Percentiles rank a stretch among this genome's conserved stretches.
phyloP scores from a whole-genome alignment of 2,329 filamentous ascomycete species.

The Phoma sp. region DNA sequence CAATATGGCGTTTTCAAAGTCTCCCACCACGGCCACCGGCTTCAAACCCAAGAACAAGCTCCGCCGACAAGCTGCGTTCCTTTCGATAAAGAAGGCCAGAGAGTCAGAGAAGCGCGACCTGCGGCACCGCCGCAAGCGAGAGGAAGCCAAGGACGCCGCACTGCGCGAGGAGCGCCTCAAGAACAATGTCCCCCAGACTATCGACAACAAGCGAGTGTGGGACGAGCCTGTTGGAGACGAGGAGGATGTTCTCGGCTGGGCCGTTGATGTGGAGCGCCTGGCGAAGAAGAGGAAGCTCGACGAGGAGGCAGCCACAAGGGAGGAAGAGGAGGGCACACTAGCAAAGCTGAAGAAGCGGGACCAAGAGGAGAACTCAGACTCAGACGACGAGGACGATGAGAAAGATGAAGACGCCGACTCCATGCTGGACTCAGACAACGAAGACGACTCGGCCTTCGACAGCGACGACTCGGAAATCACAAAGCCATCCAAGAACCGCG shows the following conservation, averaged over 20 bases:
- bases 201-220: conserved; percentile 71
- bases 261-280: conserved; percentile 55
- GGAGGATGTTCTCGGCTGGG: conserved; percentile 53
- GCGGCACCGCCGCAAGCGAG: conserved; percentile 79
- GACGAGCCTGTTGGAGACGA: conserved; percentile 61
- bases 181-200: conserved; percentile 72
- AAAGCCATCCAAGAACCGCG: conserved; percentile 53
- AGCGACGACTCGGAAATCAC: conserved; percentile 34
- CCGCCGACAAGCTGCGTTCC: conserved; percentile 77
- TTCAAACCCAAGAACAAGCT: conserved; percentile 77
- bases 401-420: conserved; percentile 57
- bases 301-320: conserved; percentile 40
- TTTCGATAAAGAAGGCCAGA: conserved; percentile 79
- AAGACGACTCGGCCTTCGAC: conserved; percentile 45
- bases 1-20: conserved; percentile 60
- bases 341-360: conserved; percentile 46
- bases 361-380: conserved; percentile 17
- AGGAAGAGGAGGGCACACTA: conserved; percentile 39
- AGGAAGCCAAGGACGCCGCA: conserved; percentile 83
- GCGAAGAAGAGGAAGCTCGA: conserved; percentile 55
- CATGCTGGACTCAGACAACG: conserved; percentile 52
- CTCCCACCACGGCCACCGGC: conserved; percentile 55
- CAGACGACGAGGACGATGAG: conserved; percentile 18
- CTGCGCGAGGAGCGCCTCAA: conserved; percentile 76
- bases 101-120: conserved; percentile 78